Base-by-base conservation (phyloP, 2,329 filamentous ascomycete genomes). In the Drechslerella coelobrocha region DNA sequence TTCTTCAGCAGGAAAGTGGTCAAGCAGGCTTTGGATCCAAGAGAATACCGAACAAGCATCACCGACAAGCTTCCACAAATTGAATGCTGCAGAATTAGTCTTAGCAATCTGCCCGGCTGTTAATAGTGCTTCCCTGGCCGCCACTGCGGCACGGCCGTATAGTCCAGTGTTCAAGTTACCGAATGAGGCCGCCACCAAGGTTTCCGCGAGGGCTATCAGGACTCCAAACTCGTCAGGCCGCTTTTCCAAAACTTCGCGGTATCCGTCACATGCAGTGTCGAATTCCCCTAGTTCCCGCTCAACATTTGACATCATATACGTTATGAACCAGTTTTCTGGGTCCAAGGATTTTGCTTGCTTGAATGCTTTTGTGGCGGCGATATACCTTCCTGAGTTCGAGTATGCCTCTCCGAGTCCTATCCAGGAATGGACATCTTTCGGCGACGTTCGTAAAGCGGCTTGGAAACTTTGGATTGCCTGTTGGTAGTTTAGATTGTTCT, bases 351-450 rank as follows among this genome's bases (percentile, higher is more conserved):
- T 88, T 0, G 93, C 94, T 76, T 96, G 89, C 31, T 90, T 82
- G 74, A 97, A 94, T 0, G 94, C 92, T 77, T 94, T 93, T 2
- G 89, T 91, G 0, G 94, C 93, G n/a, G 94, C 93, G 68, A 97
- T 89, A 76, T 95, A 95, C 72, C 93, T 85, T 8, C 94, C 93
- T 14, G 92, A 96, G 75, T 90, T 94, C 77, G 97, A 89, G 77
- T 99, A 99, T 77, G 92, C 96, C 80, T 99, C 94, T n/a, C 93
- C 94, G 0, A 99, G 83, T 0, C 94, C 94, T 23, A 99, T 90
- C 86, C 93, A 99, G 0, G 91, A 96, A 79, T 99, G 89, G 76
- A 97, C 97, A 78, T 97, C 91, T 43, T 88, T 82, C 0, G 92
- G 91, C 1, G 87, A 86, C 51, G 96, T 90, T 57, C 93, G 85